Evolutionary conservation across 805 yeast genomes (phyloP).

Genomic region (Cyberlindnera mycetangii): DNA sequence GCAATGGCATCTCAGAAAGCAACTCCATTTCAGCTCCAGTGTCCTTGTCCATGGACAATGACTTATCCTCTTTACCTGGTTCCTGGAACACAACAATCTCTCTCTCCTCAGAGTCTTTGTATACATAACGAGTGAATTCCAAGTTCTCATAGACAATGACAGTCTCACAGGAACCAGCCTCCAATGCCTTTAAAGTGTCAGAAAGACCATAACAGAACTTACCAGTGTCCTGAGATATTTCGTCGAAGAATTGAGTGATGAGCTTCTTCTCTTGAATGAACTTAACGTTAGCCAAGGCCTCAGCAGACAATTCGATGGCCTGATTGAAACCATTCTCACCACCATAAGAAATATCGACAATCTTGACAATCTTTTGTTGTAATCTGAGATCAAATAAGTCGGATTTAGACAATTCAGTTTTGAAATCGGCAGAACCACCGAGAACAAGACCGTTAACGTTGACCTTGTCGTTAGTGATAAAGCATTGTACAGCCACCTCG

Average conservation of each 20-base stretch:
- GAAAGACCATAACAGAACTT: constrained; percentile 97
- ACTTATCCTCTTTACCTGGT: constrained; percentile 72
- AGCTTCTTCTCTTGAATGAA: constrained; percentile 98
- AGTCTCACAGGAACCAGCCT: constrained; percentile 92
- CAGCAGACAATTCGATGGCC: constrained; percentile 97
- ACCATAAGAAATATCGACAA: constrained; percentile 97
- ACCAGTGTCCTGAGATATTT: constrained; percentile 96
- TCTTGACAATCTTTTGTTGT: constrained; percentile 79
- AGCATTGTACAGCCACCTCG: constrained; percentile 96
- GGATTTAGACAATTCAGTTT: constrained; percentile 87
- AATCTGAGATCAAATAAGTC: constrained; percentile 92
- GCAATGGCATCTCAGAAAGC: constrained; percentile 75
- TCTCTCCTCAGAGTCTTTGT: constrained; percentile 79
- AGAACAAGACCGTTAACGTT: constrained; percentile 91
- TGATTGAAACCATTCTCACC: constrained; percentile 99
- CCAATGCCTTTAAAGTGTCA: constrained; percentile 94
- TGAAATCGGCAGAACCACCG: constrained; percentile 99
- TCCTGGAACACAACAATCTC: constrained; percentile 69
- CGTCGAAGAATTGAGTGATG: constrained; percentile 89
- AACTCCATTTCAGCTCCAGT: constrained; percentile 93
- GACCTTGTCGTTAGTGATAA: constrained; percentile 91
- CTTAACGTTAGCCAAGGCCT: constrained; percentile 93
- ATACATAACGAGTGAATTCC: constrained; percentile 77
- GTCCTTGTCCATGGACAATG: constrained; percentile 72
- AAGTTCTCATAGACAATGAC: constrained; percentile 91